Conservation (phyloP, 441 rosid genomes). For the Pelargonium cotyledonis region DNA sequence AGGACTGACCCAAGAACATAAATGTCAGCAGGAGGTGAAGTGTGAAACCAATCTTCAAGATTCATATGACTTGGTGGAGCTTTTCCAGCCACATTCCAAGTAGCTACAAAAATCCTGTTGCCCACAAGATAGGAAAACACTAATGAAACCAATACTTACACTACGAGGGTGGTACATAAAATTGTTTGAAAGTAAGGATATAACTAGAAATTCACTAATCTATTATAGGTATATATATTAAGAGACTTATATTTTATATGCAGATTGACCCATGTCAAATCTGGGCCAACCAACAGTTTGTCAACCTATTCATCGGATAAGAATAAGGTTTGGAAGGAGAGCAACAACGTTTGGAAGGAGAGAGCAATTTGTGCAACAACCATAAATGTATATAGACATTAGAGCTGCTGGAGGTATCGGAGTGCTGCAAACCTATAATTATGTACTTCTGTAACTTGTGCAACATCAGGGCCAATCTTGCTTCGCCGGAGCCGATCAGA, state of each 20-base stretch:
- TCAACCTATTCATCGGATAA: too few relatives aligned
- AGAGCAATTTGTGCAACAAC: too few relatives aligned
- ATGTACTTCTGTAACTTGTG: slow-evolving; percentile 53
- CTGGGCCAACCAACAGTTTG: too few relatives aligned
- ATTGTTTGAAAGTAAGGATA: too few relatives aligned
- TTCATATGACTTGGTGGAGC: slow-evolving; percentile 60
- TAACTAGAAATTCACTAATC: too few relatives aligned
- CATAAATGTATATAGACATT: too few relatives aligned
- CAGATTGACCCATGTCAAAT: too few relatives aligned
- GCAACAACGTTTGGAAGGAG: too few relatives aligned
- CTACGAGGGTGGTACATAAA: background rate
- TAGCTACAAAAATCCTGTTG: slow-evolving; percentile 52
- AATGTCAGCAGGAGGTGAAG: slow-evolving; percentile 67
- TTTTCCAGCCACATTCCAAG: slow-evolving; percentile 81
- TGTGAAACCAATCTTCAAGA: slow-evolving; percentile 75
- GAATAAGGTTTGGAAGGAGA: too few relatives aligned
- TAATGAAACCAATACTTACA: slow-evolving; percentile 9
- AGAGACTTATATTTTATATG: background rate
- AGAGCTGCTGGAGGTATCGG: too few relatives aligned
- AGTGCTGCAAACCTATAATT: slow-evolving; percentile 42
- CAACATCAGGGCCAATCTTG: slow-evolving; percentile 56
- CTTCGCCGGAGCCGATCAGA: slow-evolving; percentile 45
- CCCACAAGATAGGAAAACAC: slow-evolving; percentile 15
- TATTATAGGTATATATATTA: too few relatives aligned
- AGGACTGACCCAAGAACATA: slow-evolving; percentile 44